Base-by-base conservation (phyloP, 768 basidiomycete species). In the Rhodotorula babjevae region DNA sequence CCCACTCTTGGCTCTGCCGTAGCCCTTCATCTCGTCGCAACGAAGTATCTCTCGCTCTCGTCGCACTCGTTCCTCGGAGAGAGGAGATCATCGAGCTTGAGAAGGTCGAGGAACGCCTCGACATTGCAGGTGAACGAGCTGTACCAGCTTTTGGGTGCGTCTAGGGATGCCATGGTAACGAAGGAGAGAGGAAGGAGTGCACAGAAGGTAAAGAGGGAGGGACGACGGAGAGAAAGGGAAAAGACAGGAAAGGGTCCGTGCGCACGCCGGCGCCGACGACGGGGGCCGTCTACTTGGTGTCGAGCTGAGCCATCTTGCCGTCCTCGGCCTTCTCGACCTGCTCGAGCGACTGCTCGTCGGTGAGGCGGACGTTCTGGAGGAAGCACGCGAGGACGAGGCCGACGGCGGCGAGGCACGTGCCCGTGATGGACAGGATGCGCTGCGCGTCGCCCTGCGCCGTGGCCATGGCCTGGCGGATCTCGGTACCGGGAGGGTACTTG, bases 361-460 rank as follows among this genome's bases (percentile, higher is more conserved):
- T 64, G 57, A 69, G 68, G 50, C 52, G 64, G 68, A 69, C 29
- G 47, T 49, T 65, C 58, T 69, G 57, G 56, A 69, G 36, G 27
- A 36, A 40, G 58, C 60, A 33, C 6, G 63, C 67, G 2, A 55
- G n/a, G 31, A 68, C 29, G 19, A 73, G 61, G 8, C 72, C 72
- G 47, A 49, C 27, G 36, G 53, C 63, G n/a, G 72, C 72, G 50
- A 73, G 55, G 55, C 31, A 36, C 36, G 61, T 61, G 10, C 67
- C 72, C 14, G 62, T 63, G 49, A 73, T 73, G 25, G 68, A 68
- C 33, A 74, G 63, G 60, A 74, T 52, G 27, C 69, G 73, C 73
- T 74, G 80, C 53, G 80, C 77, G 50, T 81, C 80, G 49, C 80
- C 80, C 19, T 81, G 80, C 16, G 80, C 80, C 2, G 78, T 68